Base-by-base conservation (phyloP, 2,329 filamentous ascomycete genomes). In the Apiospora sp. region DNA sequence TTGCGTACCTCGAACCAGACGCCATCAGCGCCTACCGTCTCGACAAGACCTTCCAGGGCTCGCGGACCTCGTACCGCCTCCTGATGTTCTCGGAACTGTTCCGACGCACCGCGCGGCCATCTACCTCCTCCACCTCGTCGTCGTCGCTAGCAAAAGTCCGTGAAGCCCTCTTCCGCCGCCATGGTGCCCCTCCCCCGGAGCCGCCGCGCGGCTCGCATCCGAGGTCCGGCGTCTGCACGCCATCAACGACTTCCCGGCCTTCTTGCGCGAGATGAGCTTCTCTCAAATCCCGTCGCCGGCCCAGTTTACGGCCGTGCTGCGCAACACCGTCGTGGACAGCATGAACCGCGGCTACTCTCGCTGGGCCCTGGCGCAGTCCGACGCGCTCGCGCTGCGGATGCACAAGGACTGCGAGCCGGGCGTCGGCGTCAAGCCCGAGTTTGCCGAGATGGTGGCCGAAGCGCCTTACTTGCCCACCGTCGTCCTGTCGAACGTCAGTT, bases 51-150 rank as follows among this genome's bases (percentile, higher is more conserved):
- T 88, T 87, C 75, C 77, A 82, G 19, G 86, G 83, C 19, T 84
- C 81, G 27, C 81, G 79, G 41, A 87, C 85, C 0, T 86, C 85
- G 0, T 88, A 88, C 76, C 83, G 85, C 2, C 82, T 88, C 4
- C 81, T 88, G 37, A 88, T 88, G 86, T 87, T 89, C 79, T 83
- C 84, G 13, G 85, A 86, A 72, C 80, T 88, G 19, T 88, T 88
- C 78, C 83, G 84, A 13, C 82, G 79, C 68, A 84, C 82, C 0
- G 85, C 84, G 4, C 82, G 86, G 3, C 81, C 81, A 0, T 79
- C 75, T 24, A 76, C 79, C 4, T 34, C 51, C 6, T 34, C 14
- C 51, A 10, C 27, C 27, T 34, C 49, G 10, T 14, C 49, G 8
- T 24, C 49, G 12, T 27, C 49, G 1, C 34, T 64, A 0, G 19